Percentiles rank a stretch among this genome's conserved stretches.
phyloP scores from a whole-genome alignment of 768 basidiomycete species.

The Psilocybe azurescens region DNA sequence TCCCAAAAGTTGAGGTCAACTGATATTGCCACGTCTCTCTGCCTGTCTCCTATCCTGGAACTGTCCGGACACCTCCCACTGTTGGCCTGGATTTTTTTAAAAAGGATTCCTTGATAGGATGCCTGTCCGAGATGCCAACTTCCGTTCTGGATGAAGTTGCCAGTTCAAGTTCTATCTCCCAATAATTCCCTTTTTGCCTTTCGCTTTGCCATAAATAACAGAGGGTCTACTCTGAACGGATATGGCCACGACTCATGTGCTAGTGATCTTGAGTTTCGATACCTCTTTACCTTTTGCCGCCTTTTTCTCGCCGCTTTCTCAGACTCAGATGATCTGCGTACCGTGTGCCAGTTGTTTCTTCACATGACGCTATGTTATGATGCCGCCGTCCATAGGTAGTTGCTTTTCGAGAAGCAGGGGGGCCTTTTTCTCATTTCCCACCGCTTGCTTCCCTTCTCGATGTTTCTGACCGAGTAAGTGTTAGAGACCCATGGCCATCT shows the following conservation, averaged over 20 bases:
- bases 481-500: background rate
- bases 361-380: background rate
- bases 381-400: background rate
- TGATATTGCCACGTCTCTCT: background rate
- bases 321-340: background rate
- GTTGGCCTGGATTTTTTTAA: background rate
- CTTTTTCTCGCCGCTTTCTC: background rate
- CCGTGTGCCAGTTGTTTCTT: background rate
- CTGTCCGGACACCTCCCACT: background rate
- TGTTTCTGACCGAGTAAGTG: too few species aligned
- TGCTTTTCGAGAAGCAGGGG: background rate
- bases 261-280: too few species aligned
- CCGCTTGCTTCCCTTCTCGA: background rate
- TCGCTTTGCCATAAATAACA: background rate
- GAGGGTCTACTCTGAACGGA: too few species aligned
- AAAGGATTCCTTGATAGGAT: background rate
- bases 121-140: too few species aligned
- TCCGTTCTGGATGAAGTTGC: too few species aligned
- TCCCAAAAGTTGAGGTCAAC: background rate
- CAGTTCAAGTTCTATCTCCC: background rate
- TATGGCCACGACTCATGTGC: too few species aligned
- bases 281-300: background rate
- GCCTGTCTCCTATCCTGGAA: background rate
- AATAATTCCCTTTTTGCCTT: background rate
- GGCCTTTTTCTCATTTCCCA: background rate